A percentile compares a stretch with the other conserved stretches of the same genome.
Evolutionary conservation across 345 rosid species (phyloP).

Genomic region (Gossypium anomalum): DNA sequence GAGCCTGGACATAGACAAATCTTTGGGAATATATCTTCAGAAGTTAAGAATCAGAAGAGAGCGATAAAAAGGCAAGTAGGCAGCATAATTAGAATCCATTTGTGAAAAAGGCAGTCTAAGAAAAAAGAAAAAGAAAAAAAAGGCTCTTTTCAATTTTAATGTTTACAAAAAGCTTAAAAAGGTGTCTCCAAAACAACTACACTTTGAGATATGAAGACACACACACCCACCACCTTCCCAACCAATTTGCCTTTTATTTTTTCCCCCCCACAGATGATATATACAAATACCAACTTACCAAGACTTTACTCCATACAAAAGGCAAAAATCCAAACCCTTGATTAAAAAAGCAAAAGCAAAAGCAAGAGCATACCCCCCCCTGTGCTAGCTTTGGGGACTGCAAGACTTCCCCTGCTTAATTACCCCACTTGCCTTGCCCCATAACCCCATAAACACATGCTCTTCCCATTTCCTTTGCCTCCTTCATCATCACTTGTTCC

Average conservation of each 20-base stretch:
- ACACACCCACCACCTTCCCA: constrained; percentile 17
- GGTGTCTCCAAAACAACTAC: constrained; percentile 4
- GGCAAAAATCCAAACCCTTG: too few species aligned
- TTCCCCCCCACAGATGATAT: constrained; percentile 16
- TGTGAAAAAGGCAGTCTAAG: constrained; percentile 22
- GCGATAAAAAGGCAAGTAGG: too few species aligned
- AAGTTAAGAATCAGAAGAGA: too few species aligned
- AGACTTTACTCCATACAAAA: too few species aligned
- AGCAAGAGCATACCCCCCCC: constrained; percentile 2
- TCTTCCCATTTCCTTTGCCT: constrained; percentile 18
- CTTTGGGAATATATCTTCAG: too few species aligned
- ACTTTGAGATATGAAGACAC: too few species aligned
- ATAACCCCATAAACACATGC: constrained; percentile 42
- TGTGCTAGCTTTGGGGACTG: constrained; percentile 24
- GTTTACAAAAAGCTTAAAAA: constrained; percentile 11
- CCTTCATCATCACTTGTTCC: constrained; percentile 12
- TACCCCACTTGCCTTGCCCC: constrained; percentile 21
- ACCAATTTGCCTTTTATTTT: constrained; percentile 20
- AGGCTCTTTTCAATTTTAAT: not conserved
- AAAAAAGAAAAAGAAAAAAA: not conserved
- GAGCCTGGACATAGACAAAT: too few species aligned
- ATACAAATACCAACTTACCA: constrained; percentile 19
- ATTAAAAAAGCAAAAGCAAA: too few species aligned
- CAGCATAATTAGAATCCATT: constrained; percentile 2
- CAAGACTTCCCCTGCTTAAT: constrained; percentile 34